Conservation (phyloP, 2,329 filamentous ascomycete genomes). For the Fusarium devonianum region DNA sequence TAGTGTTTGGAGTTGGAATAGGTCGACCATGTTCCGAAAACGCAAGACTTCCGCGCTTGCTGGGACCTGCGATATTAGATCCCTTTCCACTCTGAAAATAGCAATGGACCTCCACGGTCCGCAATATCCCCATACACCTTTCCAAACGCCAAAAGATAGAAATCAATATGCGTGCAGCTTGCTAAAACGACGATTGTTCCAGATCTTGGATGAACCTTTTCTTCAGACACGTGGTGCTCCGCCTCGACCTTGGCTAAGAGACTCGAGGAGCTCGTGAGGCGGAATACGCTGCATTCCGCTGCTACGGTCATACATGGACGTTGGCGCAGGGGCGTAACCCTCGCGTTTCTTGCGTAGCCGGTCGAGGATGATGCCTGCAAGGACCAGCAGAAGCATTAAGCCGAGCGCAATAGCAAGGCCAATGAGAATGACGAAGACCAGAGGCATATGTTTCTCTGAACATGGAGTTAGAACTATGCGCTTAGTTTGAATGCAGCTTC, state of each 20-base stretch:
- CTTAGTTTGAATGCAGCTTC: not conserved
- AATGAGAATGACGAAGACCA: constrained; percentile 83
- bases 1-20: constrained; percentile 19
- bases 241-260: constrained; percentile 56
- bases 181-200: constrained; percentile 40
- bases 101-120: constrained; percentile 27
- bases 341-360: constrained; percentile 78
- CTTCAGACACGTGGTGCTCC: constrained; percentile 60
- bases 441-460: constrained; percentile 64
- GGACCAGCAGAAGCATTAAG: constrained; percentile 78
- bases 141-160: constrained; percentile 48
- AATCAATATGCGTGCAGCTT: constrained; percentile 41
- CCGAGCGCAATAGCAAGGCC: constrained; percentile 79
- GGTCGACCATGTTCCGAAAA: constrained; percentile 15
- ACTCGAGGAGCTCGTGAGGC: constrained; percentile 66
- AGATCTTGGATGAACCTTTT: constrained; percentile 16
- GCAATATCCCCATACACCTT: constrained; percentile 40
- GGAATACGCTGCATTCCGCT: constrained; percentile 67
- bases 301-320: constrained; percentile 67
- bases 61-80: constrained; percentile 24
- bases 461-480: constrained; percentile 21
- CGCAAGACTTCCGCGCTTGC: constrained; percentile 17
- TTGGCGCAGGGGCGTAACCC: constrained; percentile 81
- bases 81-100: constrained; percentile 29
- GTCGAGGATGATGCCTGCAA: constrained; percentile 77